Evolutionary conservation across 2,329 filamentous ascomycete genomes (phyloP), one percentile per base, ranked within the genome.

Genomic region (Neopestalotiopsis sp.): DNA sequence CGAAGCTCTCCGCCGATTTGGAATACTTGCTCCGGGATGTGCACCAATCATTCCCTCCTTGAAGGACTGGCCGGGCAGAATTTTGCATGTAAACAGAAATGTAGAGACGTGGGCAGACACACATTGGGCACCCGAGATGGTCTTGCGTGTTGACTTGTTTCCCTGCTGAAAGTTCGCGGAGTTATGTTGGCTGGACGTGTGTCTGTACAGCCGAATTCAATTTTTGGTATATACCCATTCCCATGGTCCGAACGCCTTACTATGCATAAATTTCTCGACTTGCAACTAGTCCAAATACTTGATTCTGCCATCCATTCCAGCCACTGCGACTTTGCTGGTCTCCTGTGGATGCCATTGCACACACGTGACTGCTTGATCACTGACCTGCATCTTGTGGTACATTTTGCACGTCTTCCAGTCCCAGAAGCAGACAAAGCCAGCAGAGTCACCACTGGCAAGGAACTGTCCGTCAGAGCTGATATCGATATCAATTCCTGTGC

Each of bases 351-450:
- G 95, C 95, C 96, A 99, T 79, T 93, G 92, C 69, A 96, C 89
- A 73, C 92, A 93, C n/a, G 94, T 94, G 67, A 98, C 87, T 5
- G 95, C 90, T 66, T 92, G 89, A 67, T 94, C 94, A 69, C 93
- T 90, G 30, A 94, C 95, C 81, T 92, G 89, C 73, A 99, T 90
- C 87, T 98, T 98, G 83, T 97, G 94, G 82, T 94, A 97, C 94
- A 99, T 95, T 84, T 98, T 98, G 81, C 95, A 97, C 53, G 94
- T 98, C 88, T 99, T 99, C 94, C 95, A 99, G 81, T 98, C 96
- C 94, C 95, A 99, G 83, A 98, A 98, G 81, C 93, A 97, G 62
- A 97, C 90, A 76, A 89, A 98, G 45, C 97, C 96, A 17, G 89
- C 94, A 65, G 90, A 93, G 80, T 99, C 96, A 71, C 96, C 96